Evolutionary conservation across 495 filamentous ascomycete genomes (phyloP).

Genomic region (Hypoxylon fuscum): DNA sequence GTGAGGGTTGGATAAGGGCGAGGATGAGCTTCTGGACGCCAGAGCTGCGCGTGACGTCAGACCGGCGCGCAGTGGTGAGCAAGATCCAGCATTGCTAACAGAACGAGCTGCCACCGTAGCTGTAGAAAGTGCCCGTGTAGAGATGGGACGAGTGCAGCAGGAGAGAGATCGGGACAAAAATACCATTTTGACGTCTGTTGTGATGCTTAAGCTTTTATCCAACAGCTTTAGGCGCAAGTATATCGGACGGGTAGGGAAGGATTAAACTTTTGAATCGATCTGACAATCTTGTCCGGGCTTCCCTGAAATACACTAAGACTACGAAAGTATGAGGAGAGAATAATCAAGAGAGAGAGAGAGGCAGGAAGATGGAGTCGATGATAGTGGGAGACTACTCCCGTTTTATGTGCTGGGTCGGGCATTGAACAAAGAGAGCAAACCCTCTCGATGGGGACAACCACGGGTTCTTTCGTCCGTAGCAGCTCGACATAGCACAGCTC

Average conservation of each 20-base stretch:
- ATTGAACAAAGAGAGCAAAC: constrained; percentile 22
- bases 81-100: constrained; percentile 42
- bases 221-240: constrained; percentile 12
- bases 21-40: constrained; percentile 39
- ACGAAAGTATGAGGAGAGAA: constrained; percentile 29
- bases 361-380: constrained; percentile 8
- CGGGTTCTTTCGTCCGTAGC: constrained; percentile 28
- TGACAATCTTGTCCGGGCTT: background rate
- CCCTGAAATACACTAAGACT: constrained; percentile 12
- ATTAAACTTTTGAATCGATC: constrained; percentile 5
- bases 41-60: constrained; percentile 38
- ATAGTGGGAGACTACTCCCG: constrained; percentile 28
- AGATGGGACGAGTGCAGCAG: constrained; percentile 44
- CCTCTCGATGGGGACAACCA: constrained; percentile 9
- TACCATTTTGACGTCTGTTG: constrained; percentile 61
- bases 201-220: no score
- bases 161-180: constrained; percentile 51
- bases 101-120: constrained; percentile 40
- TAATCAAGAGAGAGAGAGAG: constrained; percentile 15
- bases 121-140: constrained; percentile 34
- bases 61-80: constrained; percentile 38
- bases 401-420: constrained; percentile 37
- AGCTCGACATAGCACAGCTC: constrained; percentile 28
- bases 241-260: constrained; percentile 3
- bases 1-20: constrained; percentile 11